phyloP scores from a whole-genome alignment of 768 basidiomycete genomes.

The Leccinum subgranulosum region DNA sequence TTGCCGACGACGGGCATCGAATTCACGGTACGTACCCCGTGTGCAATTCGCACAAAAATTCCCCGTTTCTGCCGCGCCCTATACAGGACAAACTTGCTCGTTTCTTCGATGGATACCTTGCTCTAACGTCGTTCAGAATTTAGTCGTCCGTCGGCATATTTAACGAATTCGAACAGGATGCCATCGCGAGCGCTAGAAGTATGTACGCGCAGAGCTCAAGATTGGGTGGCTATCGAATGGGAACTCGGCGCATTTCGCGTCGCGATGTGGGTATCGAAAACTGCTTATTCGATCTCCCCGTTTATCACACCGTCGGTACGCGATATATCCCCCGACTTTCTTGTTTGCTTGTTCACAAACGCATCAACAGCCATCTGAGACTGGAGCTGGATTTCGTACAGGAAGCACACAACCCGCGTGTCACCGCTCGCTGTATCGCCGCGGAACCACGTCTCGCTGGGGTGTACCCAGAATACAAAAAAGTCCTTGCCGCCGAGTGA shows the following conservation, averaged over 20 bases:
- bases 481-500: conserved; percentile 84
- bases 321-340: conserved; percentile 19
- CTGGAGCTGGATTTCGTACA: conserved; percentile 79
- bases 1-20: conserved; percentile 94
- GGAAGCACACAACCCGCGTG: conserved; percentile 77
- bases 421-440: conserved; percentile 65
- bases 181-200: too few species aligned
- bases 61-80: conserved; percentile 77
- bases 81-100: conserved; percentile 80
- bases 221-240: conserved; percentile 88
- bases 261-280: conserved; percentile 76
- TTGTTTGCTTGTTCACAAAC: background rate
- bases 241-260: conserved; percentile 58
- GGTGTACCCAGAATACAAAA: conserved; percentile 66
- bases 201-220: conserved; percentile 32
- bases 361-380: conserved; percentile 73
- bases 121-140: conserved; percentile 41
- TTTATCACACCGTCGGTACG: conserved; percentile 44
- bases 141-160: too few species aligned
- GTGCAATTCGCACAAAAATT: conserved; percentile 42
- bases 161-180: accelerated
- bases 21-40: conserved; percentile 76
- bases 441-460: conserved; percentile 66
- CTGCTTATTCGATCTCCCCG: conserved; percentile 70
- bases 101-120: conserved; percentile 75